Percentiles rank a stretch among this genome's conserved stretches.
Evolutionary conservation across 2,329 filamentous ascomycete genomes (phyloP).

Genomic region (Botryotinia narcissicola): DNA sequence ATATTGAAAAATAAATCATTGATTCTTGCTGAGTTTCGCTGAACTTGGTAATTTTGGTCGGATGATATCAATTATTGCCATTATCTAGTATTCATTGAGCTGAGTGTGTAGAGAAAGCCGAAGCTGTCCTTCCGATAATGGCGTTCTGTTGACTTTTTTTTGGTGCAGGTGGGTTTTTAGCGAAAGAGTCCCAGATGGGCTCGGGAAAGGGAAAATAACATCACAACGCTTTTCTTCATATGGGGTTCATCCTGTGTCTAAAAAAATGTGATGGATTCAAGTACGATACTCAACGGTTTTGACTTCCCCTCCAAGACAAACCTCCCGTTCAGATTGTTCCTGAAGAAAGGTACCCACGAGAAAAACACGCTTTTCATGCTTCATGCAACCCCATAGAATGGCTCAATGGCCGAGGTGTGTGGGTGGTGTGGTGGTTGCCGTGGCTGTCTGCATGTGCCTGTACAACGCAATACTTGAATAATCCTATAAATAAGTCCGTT

Average conservation of each 20-base stretch:
- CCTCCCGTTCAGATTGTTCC: constrained; percentile 12
- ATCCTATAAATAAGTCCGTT: constrained; percentile 11
- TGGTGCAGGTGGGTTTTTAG: not conserved
- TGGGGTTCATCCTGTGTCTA: constrained; percentile 11
- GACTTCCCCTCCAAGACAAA: constrained; percentile 17
- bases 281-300: constrained; percentile 20
- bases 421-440: constrained; percentile 6
- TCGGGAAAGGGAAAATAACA: not conserved
- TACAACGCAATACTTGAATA: not conserved
- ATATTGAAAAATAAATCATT: constrained; percentile 13
- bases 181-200: not conserved
- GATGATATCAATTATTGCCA: constrained; percentile 10
- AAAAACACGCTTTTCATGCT: constrained; percentile 20
- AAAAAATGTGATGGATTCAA: constrained; percentile 5
- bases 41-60: constrained; percentile 1
- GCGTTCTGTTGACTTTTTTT: not conserved
- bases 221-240: constrained; percentile 6
- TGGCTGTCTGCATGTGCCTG: constrained; percentile 17
- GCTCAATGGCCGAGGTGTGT: constrained; percentile 17
- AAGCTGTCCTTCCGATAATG: not conserved
- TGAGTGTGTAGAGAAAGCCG: constrained; percentile 12
- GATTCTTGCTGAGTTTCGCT: not conserved
- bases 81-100: constrained; percentile 6
- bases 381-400: constrained; percentile 17
- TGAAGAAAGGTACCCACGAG: constrained; percentile 18